Conservation (phyloP, 371 early-diverging fungal genomes). For the Mucor circinelloides region DNA sequence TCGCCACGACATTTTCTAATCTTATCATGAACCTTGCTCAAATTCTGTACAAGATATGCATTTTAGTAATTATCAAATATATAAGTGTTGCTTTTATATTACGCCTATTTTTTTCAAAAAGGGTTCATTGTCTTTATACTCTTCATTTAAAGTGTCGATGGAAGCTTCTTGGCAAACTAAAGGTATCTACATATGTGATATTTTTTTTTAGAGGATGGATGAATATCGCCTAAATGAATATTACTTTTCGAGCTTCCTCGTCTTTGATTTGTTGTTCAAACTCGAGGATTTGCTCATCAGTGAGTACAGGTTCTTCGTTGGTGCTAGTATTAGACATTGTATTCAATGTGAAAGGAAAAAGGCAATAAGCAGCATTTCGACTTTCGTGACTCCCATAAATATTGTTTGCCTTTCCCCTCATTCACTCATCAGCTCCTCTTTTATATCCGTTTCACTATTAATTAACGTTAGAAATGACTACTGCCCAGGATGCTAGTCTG, state of each 20-base stretch:
- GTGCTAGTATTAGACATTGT: conserved; percentile 6
- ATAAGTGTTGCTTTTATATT: conserved; percentile 3
- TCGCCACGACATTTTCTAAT: conserved; percentile 73
- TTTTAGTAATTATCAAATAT: no score
- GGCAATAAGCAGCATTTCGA: not conserved
- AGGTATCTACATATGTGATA: conserved; percentile 38
- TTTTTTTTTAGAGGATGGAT: not conserved
- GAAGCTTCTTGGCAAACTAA: conserved; percentile 59
- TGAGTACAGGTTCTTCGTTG: conserved; percentile 38
- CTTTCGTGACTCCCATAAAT: not conserved
- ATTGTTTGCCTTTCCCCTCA: not conserved
- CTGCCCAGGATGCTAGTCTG: not conserved
- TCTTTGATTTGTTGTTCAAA: conserved; percentile 68
- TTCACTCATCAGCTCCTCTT: not conserved
- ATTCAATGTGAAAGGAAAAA: not conserved
- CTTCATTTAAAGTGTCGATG: conserved; percentile 52
- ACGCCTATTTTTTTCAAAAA: conserved; percentile 64
- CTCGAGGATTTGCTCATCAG: conserved; percentile 66
- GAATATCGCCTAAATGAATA: not conserved
- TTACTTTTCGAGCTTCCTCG: conserved; percentile 57
- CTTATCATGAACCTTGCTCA: conserved; percentile 49
- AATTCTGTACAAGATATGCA: conserved; percentile 41
- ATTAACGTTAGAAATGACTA: not conserved
- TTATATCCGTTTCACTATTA: not conserved
- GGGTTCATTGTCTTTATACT: conserved; percentile 58